phyloP scores from a whole-genome alignment of 2,329 filamentous ascomycete genomes.

The Ophiocordyceps sinensis region DNA sequence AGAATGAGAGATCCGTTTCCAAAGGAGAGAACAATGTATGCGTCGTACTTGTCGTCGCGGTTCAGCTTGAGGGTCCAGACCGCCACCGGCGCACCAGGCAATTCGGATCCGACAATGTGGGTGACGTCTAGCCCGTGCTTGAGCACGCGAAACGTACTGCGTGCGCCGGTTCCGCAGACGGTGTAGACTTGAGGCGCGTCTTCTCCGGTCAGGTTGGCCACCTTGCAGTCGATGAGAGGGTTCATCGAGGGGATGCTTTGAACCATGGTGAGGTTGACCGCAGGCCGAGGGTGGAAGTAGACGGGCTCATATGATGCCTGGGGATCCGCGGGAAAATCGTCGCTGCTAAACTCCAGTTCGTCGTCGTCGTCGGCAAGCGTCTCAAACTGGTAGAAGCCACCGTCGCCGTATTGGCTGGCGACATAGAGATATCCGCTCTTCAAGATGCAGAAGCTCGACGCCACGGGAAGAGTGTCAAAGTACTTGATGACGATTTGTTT shows the following conservation, averaged over 20 bases:
- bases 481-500: constrained; percentile 84
- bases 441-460: constrained; percentile 76
- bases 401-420: constrained; percentile 82
- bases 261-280: constrained; percentile 72
- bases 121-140: constrained; percentile 89
- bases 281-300: constrained; percentile 69
- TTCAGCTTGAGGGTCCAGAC: constrained; percentile 93
- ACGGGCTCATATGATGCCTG: constrained; percentile 58
- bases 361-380: constrained; percentile 93
- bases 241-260: constrained; percentile 83
- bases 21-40: constrained; percentile 91
- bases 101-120: constrained; percentile 86
- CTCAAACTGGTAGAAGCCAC: constrained; percentile 93
- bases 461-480: constrained; percentile 88
- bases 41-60: constrained; percentile 70
- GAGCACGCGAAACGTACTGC: constrained; percentile 80
- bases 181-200: constrained; percentile 96
- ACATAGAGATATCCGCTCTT: constrained; percentile 94
- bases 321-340: constrained; percentile 66
- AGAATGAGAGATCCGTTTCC: constrained; percentile 81
- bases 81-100: constrained; percentile 75
- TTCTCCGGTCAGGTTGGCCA: constrained; percentile 80
- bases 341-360: constrained; percentile 73
- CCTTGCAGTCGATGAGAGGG: constrained; percentile 78
- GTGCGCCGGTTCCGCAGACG: constrained; percentile 73